Evolutionary conservation across 1,284 basidiomycete genomes (phyloP).

Genomic region (Sparassis latifolia): DNA sequence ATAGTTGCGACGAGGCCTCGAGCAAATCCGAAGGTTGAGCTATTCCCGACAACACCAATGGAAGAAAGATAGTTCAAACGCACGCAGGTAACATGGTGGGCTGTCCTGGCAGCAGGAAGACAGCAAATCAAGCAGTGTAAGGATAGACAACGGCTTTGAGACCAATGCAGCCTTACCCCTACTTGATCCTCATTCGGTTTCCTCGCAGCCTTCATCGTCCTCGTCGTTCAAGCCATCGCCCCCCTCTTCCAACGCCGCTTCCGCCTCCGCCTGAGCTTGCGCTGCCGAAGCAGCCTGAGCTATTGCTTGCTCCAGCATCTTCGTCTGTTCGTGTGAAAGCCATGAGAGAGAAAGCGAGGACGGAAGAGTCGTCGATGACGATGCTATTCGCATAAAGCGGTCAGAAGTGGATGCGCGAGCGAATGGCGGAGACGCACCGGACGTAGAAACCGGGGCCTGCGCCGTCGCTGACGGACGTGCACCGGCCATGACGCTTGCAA

Average conservation of each 20-base stretch:
- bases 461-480: slow-evolving; percentile 31
- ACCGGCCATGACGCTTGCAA: slow-evolving; percentile 61
- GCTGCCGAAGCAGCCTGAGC: slow-evolving; percentile 63
- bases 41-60: no score
- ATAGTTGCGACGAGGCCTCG: no score
- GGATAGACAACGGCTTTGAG: no score
- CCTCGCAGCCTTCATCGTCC: slow-evolving; percentile 25
- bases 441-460: background rate
- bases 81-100: no score
- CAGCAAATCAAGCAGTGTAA: no score
- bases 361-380: slow-evolving; percentile 17
- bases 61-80: no score
- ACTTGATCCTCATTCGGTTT: background rate
- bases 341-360: slow-evolving; percentile 49
- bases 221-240: slow-evolving; percentile 37
- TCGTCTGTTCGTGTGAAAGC: slow-evolving; percentile 63
- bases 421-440: background rate
- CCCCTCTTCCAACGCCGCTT: slow-evolving; percentile 63
- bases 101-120: no score
- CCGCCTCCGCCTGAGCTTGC: slow-evolving; percentile 68
- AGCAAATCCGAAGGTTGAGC: no score
- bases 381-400: slow-evolving; percentile 1
- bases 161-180: no score
- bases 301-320: slow-evolving; percentile 60
- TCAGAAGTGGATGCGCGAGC: background rate